Conservation (phyloP, 78 protist genomes). For the Anaeramoeba ignava region DNA sequence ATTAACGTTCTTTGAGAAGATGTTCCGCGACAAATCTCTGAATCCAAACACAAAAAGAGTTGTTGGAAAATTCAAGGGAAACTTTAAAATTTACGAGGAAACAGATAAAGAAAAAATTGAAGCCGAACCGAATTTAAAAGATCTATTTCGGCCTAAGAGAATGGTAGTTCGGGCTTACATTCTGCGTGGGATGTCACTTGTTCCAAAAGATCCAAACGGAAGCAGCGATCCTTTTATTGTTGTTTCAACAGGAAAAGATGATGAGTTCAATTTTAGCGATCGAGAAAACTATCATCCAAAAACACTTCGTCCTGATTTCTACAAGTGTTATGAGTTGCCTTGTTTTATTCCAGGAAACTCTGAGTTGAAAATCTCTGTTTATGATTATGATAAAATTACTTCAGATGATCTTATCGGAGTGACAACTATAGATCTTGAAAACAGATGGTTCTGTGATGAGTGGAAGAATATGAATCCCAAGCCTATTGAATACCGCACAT, state of each 20-base stretch:
- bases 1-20: background rate
- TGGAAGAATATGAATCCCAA: conserved; percentile 11
- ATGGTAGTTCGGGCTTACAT: conserved; percentile 13
- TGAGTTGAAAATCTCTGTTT: conserved; percentile 4
- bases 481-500: conserved; percentile 20
- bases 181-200: conserved; percentile 1
- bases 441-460: background rate
- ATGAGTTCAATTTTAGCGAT: background rate
- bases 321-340: conserved; percentile 7
- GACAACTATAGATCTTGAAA: conserved; percentile 20
- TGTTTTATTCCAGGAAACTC: conserved; percentile 1
- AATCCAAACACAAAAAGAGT: background rate
- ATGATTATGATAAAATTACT: background rate
- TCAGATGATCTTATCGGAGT: conserved; percentile 15
- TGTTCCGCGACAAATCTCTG: background rate
- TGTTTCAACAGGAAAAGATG: conserved; percentile 7
- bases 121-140: background rate
- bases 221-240: conserved; percentile 7
- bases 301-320: conserved; percentile 5
- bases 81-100: background rate
- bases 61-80: conserved; percentile 20
- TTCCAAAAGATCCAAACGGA: conserved; percentile 14
- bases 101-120: background rate
- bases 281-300: background rate
- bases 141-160: background rate